Base-by-base conservation (phyloP, 176 grass and related monocot genomes). In the Oryza australiensis region DNA sequence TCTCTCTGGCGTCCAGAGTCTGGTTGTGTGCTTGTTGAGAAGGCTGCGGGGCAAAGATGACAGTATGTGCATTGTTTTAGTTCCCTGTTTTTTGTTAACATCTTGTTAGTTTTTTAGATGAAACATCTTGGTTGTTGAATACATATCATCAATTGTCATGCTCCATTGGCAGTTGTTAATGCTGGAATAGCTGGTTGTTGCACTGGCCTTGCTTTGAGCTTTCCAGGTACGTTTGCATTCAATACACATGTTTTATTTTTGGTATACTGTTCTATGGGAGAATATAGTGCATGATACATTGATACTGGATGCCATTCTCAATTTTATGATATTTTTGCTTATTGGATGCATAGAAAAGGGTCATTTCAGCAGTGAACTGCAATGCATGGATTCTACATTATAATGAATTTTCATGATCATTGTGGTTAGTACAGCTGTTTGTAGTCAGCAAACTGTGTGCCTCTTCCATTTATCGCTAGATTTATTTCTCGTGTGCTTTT, bases 31-130 rank as follows among this genome's bases (percentile, higher is more conserved):
- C 57, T 83, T 91, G 71, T 67, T 99, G 91, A 88, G 92, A 88
- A 92, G 78, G 76, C 20, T 99, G 57, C 96, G 96, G 35, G 91
- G 93, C 74, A 99, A 95, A 87, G 96, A 99, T 83, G 96, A 99
- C 82, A 90, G 96, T 99, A 80, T 63, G 86, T 87, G 65, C 30
- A 55, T 69, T 38, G 40, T 28, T 42, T 75, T 18, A 41, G 14
- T 15, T 1, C 4, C 4, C 30, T 78, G 12, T 4, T 77, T 9
- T 84, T 83, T 84, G 9, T 43, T 42, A 65, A 40, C 11, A 48
- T 65, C 48, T 80, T 67, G 12, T 27, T 14, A 55, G 42, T 60
- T 60, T 60, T 60, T 57, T 2, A 57, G 53, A 57, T 57, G 20
- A n/a, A 57, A 57, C 53, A 9, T 57, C 53, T 57, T 57, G 53